Base-by-base conservation (phyloP, 73 alveolate species). In the Stentor coeruleus region DNA sequence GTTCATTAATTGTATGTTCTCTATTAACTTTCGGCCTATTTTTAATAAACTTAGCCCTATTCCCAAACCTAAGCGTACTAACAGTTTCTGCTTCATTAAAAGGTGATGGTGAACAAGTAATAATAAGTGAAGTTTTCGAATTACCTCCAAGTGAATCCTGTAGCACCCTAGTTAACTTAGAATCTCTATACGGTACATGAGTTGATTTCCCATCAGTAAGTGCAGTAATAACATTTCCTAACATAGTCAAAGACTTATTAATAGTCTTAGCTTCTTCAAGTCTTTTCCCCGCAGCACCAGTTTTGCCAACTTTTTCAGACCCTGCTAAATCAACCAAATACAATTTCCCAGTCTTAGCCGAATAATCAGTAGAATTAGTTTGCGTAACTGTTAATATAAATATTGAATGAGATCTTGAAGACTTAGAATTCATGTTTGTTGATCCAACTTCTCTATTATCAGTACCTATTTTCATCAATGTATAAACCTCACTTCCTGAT, bases 291-390 rank as follows among this genome's bases (percentile, higher is more conserved):
- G 90, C 83, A 73, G 97, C 98, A 28, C 98, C 95, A 49, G 98
- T 90, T 82, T 94, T 90, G 77, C 95, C 95, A 38, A 92, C 91
- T 85, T 97, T 97, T 88, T 97, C 99, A 85, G 98, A 89, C 35
- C 99, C 99, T 1, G 99, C 99, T 88, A 97, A 89, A 91, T 97
- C 99, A 6, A 97, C 99, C 79, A 97, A 94, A 77, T 92, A 96
- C 55, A 97, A 93, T 86, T 94, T 96, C 3, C 98, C 98, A 39
- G 92, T 91, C 90, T 93, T 92, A 37, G 76, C 81, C 0, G 74
- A 72, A 26, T 74, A 91, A 72, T 86, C 33, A 41, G 77, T 57
- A 3, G 82, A 15, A 74, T 83, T 79, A 40, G 84, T 86, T n/a
- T 87, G 93, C 87, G 96, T 97, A 36, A 97, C 76, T 74, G 92